These are phyloP conservation scores for Acarospora socialis DNA, from an alignment of 2,329 filamentous ascomycete genomes.

Conservation along the genomic window DNA sequence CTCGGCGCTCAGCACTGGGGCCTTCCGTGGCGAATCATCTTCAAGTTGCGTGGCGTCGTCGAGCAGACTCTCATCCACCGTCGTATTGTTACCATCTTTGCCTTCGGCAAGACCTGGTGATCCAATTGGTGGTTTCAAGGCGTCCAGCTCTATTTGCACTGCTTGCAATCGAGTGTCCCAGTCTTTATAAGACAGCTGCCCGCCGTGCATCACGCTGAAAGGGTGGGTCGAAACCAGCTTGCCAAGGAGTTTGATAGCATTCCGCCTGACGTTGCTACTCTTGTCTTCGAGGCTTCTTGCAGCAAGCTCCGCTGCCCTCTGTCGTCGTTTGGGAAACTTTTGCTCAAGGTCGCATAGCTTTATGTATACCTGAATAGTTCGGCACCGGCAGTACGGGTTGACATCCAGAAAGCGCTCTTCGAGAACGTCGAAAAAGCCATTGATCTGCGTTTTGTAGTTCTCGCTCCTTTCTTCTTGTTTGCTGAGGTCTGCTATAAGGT, in stretches of 20 bases:
- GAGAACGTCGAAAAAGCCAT: conserved; percentile 91
- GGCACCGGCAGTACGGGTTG: conserved; percentile 88
- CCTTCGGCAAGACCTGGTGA: conserved; percentile 59
- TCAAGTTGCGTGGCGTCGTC: conserved; percentile 79
- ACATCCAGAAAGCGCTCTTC: conserved; percentile 93
- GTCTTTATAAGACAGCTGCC: conserved; percentile 68
- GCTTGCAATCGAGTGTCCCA: conserved; percentile 73
- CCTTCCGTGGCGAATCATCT: conserved; percentile 49
- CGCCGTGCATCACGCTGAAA: conserved; percentile 82
- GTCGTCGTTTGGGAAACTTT: conserved; percentile 85
- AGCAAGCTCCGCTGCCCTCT: conserved; percentile 75
- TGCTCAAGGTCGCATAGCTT: conserved; percentile 88
- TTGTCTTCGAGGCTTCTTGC: conserved; percentile 88
- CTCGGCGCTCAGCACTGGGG: conserved; percentile 59
- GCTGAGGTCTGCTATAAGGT: conserved; percentile 80
- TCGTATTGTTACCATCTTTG: conserved; percentile 44
- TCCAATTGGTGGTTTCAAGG: conserved; percentile 63
- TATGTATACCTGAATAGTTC: conserved; percentile 84
- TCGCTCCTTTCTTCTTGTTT: conserved; percentile 84
- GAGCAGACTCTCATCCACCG: conserved; percentile 62
- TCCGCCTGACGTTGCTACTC: conserved; percentile 90
- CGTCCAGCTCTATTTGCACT: conserved; percentile 68
- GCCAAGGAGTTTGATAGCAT: conserved; percentile 83
- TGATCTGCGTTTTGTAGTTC: conserved; percentile 87
- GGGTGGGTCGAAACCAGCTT: conserved; percentile 87